Percentiles rank a stretch among this genome's conserved stretches.
Evolutionary conservation across 768 basidiomycete species (phyloP).

Genomic region (Leucocoprinus birnbaumii): DNA sequence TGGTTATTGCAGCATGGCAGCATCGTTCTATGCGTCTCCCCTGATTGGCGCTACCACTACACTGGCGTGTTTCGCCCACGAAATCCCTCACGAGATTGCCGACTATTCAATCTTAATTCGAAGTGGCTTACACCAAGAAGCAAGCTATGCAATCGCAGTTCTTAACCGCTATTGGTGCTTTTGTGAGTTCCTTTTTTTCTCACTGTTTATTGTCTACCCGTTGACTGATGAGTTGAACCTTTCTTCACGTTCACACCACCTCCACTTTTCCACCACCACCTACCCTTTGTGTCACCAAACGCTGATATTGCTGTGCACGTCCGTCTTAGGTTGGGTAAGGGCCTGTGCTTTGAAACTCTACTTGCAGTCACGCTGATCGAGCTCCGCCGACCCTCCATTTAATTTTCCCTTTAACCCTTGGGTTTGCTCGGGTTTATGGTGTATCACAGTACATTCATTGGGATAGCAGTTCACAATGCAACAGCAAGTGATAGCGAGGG

Average conservation of each 20-base stretch:
- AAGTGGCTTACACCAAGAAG: conserved; percentile 84
- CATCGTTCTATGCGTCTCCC: conserved; percentile 96
- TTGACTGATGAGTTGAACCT: neutral
- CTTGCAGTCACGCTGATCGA: conserved; percentile 17
- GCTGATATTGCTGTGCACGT: neutral
- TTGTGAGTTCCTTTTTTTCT: conserved; percentile 51
- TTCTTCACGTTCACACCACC: neutral
- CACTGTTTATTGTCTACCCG: neutral
- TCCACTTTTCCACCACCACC: neutral
- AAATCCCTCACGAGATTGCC: conserved; percentile 96
- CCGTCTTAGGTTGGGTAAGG: conserved; percentile 40
- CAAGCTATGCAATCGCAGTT: conserved; percentile 96
- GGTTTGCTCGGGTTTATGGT: neutral
- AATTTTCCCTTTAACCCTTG: neutral
- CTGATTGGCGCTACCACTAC: conserved; percentile 92
- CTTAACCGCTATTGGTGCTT: conserved; percentile 87
- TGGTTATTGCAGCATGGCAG: conserved; percentile 66
- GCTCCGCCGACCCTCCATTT: conserved; percentile 11
- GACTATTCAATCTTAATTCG: conserved; percentile 92
- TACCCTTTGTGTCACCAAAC: no score
- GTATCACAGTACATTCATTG: conserved; percentile 74
- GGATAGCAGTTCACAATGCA: conserved; percentile 79
- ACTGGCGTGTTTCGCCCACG: conserved; percentile 93
- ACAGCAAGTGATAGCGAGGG: conserved; percentile 44
- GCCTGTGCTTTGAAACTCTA: conserved; percentile 14